A percentile compares a stretch with the other conserved stretches of the same genome.
Evolutionary conservation across 768 basidiomycete genomes (phyloP).

Genomic region (Gloeophyllum trabeum): DNA sequence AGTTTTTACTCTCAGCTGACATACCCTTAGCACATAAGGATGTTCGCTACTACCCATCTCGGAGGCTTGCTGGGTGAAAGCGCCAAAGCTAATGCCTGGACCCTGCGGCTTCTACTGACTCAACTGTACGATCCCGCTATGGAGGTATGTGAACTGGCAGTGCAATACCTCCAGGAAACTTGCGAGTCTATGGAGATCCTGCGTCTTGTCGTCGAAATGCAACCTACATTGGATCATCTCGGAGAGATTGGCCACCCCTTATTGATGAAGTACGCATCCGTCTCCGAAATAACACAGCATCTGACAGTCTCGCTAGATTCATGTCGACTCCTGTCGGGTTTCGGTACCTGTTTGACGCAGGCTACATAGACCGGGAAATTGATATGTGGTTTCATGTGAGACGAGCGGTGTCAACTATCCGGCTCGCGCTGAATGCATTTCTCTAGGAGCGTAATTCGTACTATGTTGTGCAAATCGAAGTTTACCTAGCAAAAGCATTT

Average conservation of each 20-base stretch:
- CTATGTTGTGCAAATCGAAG: constrained; percentile 91
- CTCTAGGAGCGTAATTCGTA: constrained; percentile 82
- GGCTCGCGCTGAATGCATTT: constrained; percentile 5
- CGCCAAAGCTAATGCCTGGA: constrained; percentile 70
- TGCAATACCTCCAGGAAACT: constrained; percentile 80
- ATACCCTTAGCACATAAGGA: constrained; percentile 58
- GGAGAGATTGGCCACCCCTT: constrained; percentile 88
- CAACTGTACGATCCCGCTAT: constrained; percentile 90
- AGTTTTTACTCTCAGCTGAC: neutral
- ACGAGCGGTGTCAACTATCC: constrained; percentile 1
- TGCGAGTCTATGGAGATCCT: constrained; percentile 79
- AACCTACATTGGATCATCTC: constrained; percentile 90
- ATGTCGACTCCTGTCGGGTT: constrained; percentile 93
- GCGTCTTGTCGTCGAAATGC: constrained; percentile 87
- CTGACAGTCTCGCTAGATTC: constrained; percentile 43
- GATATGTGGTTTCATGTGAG: constrained; percentile 92
- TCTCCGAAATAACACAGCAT: neutral
- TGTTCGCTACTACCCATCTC: constrained; percentile 82
- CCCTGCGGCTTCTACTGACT: constrained; percentile 80
- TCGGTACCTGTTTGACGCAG: constrained; percentile 80
- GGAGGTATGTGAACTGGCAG: constrained; percentile 86
- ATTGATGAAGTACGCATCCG: constrained; percentile 65
- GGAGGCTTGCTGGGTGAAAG: constrained; percentile 67
- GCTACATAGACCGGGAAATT: constrained; percentile 92
- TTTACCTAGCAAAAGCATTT: constrained; percentile 78